Evolutionary conservation across 495 filamentous ascomycete genomes (phyloP), one percentile per base, ranked within the genome.

Genomic region (Glonium stellatum): DNA sequence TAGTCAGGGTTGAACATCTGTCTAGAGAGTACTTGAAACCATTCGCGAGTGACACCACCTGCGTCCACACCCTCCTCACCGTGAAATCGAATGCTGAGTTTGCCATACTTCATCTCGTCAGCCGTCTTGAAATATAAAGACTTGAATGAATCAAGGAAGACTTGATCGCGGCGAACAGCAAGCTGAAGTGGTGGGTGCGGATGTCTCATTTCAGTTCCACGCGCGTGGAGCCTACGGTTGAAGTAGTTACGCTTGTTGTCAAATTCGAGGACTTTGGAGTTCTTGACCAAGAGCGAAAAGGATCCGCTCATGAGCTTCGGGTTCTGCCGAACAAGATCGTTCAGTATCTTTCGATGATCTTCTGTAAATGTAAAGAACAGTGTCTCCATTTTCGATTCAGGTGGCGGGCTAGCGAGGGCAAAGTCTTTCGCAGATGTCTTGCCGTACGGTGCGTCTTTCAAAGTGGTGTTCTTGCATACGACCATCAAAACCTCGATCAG

Each of bases 231-330:
- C 63, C 88, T 88, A 47, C 95, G 88, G 72, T 82, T 97, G 78
- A 99, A 99, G 80, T 93, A 99, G 72, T 95, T 97, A 66, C 95
- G 92, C 80, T 99, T 99, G 76, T 97, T 99, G 72, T 99, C 93
- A 68, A 99, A 99, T 66, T 99, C 93, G 49, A 99, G 75, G 13
- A 99, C 93, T 80, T 97, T 97, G 48, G 93, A 95, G 68, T 99
- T 99, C 77, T 96, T 96, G 62, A 97, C 92, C 27, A 99, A 77
- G 39, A 97, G 78, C 8, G 92, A 91, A 74, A 99, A 96, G 13
- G 91, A 95, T 44, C 92, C 93, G 62, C 92, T 96, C 93, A 99
- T 99, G 62, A 99, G 82, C 67, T 95, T 92, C 34, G 93, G 93
- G 62, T 93, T 97, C 63, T 95, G 88, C 37, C 93, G 87, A 60